These are phyloP conservation scores for Strobilomyces dryophilus DNA, from an alignment of 768 basidiomycete species.

Conservation along the genomic window DNA sequence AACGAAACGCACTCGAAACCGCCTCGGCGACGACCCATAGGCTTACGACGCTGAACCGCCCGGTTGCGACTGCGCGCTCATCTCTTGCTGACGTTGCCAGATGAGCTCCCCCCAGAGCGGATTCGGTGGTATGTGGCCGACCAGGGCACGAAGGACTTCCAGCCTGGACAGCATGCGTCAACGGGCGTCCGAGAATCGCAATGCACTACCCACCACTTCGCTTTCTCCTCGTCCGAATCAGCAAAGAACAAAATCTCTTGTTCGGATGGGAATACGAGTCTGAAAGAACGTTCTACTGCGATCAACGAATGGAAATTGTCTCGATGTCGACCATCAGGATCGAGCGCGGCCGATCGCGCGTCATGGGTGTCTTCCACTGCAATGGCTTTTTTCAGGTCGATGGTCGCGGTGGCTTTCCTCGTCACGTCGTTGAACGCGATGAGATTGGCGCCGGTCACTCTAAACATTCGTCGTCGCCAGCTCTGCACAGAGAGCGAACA, in stretches of 20 bases:
- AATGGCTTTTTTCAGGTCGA: slow-evolving; percentile 82
- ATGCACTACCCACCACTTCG: slow-evolving; percentile 60
- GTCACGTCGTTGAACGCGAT: slow-evolving; percentile 93
- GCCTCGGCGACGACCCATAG: background rate
- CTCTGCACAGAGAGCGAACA: slow-evolving; percentile 41
- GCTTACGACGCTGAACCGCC: slow-evolving; percentile 1
- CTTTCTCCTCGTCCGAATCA: slow-evolving; percentile 85
- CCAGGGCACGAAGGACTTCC: slow-evolving; percentile 75
- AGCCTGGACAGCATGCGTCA: slow-evolving; percentile 51
- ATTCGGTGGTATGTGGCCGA: slow-evolving; percentile 88
- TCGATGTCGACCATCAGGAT: slow-evolving; percentile 40
- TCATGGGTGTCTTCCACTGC: slow-evolving; percentile 75
- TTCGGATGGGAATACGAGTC: slow-evolving; percentile 70
- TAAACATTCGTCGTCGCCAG: slow-evolving; percentile 78
- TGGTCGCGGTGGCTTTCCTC: slow-evolving; percentile 85
- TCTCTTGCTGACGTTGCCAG: slow-evolving; percentile 73
- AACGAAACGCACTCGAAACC: background rate
- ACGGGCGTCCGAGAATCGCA: background rate
- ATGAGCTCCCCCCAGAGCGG: slow-evolving; percentile 91
- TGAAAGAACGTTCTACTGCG: slow-evolving; percentile 80
- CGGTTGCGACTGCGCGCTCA: slow-evolving; percentile 15
- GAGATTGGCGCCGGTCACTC: slow-evolving; percentile 81
- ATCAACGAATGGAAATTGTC: slow-evolving; percentile 63
- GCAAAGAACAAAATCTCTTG: slow-evolving; percentile 89
- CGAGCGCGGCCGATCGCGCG: slow-evolving; percentile 41